Base-by-base conservation (phyloP, 495 filamentous ascomycete species). In the Clavariopsis aquatica region DNA sequence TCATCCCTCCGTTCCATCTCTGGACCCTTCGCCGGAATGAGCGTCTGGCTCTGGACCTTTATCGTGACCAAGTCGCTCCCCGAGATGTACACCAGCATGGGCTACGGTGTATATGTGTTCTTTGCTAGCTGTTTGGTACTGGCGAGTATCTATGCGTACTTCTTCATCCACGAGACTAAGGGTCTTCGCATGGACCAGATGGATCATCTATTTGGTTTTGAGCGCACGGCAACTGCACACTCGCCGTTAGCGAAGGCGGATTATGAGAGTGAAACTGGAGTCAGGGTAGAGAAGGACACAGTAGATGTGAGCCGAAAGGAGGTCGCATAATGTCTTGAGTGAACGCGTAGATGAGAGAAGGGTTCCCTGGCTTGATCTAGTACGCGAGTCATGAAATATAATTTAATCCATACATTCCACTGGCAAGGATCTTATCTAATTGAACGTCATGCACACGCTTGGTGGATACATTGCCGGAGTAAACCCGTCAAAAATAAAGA, bases 121-220 rank as follows among this genome's bases (percentile, higher is more conserved):
- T 76, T 76, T 36, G 74, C 74, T 4, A 64, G 49, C 12, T 72
- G 65, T 51, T 54, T 75, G 20, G 36, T 76, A 5, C 31, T 54
- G 29, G 74, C 73, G 10, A 67, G 65, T 9, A 52, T 75, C n/a
- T 78, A 73, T 51, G 68, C 75, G 0, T 77, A 52, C 53, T 77
- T 77, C 62, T 71, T 72, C 27, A 73, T 77, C 27, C 75, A 67
- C 8, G 75, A 76, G 57, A 77, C 75, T 2, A 76, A 76, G 54
- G 74, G 73, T 17, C 59, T 76, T 28, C 69, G 71, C 24, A 71
- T 76, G 26, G 73, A 77, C 43, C 72, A 74, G 53, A 76, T 77
- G 65, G 68, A 75, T 22, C 56, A 67, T n/a, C 52, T 73, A 20
- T 72, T 72, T 55, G 69, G 69, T 8, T 70, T 70, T 49, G 64